Base-by-base conservation (phyloP, 2,329 filamentous ascomycete genomes). In the Thielaviopsis euricoi region DNA sequence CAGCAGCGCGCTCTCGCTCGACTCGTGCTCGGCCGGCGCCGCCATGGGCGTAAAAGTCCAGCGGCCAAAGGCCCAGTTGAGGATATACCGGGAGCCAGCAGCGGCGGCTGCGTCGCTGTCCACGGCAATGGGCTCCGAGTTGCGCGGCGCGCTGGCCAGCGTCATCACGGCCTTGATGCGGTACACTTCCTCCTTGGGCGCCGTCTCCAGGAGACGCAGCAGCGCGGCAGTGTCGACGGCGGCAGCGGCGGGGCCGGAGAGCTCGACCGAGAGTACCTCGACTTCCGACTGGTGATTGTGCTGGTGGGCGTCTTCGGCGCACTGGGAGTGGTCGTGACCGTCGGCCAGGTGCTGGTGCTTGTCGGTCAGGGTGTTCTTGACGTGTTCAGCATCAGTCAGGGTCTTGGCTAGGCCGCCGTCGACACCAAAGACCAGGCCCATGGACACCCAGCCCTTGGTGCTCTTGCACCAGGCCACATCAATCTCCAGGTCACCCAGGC, bases 31-130 rank as follows among this genome's bases (percentile, higher is more conserved):
- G 1, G 67, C 66, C 1, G 66, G 66, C 7, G 68, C 67, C 0
- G 68, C 66, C 3, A 77, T 66, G 4, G 80, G 76, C 1, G 89
- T 94, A 66, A 91, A 95, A 0, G 83, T 95, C 91, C 93, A 98
- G 29, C 93, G 79, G 0, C 89, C 89, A 71, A 98, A 98, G 0
- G 93, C 93, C 93, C 93, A 98, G 69, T 98, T 98, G 60, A 98
- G 78, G 51, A 98, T 95, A 67, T 93, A 96, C 58, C 87, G 76
- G n/a, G n/a, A n/a, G n/a, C n/a, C n/a, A n/a, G n/a, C n/a, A n/a
- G n/a, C n/a, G n/a, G n/a, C n/a, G n/a, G n/a, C n/a, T 2, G 66
- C 68, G n/a, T 65, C 66, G 5, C 67, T 67, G 33, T 70, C 65
- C 7, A 68, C 67, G 0, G 67, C 64, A 46, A 77, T 74, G 23